Evolutionary conservation across 805 yeast species (phyloP).

Genomic region (Candida tammaniensis): DNA sequence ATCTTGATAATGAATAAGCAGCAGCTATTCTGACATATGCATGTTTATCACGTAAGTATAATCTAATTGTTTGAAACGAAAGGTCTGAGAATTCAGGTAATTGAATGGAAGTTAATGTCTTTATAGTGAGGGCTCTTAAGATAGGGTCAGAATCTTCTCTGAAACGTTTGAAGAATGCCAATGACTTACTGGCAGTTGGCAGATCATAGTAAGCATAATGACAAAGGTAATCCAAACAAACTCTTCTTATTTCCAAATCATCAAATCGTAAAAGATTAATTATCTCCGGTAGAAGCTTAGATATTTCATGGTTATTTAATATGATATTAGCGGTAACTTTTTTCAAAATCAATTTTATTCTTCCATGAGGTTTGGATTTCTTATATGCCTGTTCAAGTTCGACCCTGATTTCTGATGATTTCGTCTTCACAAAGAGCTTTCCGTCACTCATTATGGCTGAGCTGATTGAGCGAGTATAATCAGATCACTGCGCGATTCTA

Average conservation of each 20-base stretch:
- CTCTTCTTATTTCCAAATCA: conserved; percentile 68
- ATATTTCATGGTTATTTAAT: conserved; percentile 76
- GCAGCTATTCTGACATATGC: conserved; percentile 68
- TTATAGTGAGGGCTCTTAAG: conserved; percentile 58
- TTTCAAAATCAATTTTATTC: conserved; percentile 46
- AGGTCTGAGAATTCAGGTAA: conserved; percentile 48
- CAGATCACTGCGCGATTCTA: neutral
- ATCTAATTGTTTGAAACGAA: conserved; percentile 39
- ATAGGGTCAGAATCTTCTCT: conserved; percentile 45
- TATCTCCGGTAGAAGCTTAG: conserved; percentile 63
- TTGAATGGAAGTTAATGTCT: conserved; percentile 61
- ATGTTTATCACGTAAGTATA: conserved; percentile 44
- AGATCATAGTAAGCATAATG: conserved; percentile 62
- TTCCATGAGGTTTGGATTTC: conserved; percentile 37
- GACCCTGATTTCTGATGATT: conserved; percentile 37
- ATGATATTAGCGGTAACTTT: conserved; percentile 82
- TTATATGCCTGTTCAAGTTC: conserved; percentile 43
- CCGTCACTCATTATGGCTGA: conserved; percentile 31
- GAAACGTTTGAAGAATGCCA: conserved; percentile 56
- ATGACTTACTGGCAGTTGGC: conserved; percentile 49
- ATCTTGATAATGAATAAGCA: conserved; percentile 63
- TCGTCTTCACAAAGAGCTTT: conserved; percentile 37
- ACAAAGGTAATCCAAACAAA: conserved; percentile 65
- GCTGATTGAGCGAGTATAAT: neutral
- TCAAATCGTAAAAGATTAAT: conserved; percentile 46